Evolutionary conservation across 768 basidiomycete species (phyloP).

Genomic region (Kwoniella sp.): DNA sequence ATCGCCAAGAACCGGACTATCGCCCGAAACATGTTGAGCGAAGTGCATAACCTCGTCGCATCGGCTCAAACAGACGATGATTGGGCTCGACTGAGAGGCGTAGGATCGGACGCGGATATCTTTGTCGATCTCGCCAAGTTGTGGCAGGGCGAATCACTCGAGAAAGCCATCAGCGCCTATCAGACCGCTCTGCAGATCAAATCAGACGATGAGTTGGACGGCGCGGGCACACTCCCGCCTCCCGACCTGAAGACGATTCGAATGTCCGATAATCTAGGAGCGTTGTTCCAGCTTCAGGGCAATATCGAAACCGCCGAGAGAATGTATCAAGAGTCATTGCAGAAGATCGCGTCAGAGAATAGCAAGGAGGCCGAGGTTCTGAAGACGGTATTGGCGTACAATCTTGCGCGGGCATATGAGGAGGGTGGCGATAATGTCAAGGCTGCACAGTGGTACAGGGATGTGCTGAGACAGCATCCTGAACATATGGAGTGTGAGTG

Average conservation of each 20-base stretch:
- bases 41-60: conserved; percentile 47
- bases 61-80: conserved; percentile 63
- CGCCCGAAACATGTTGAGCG: conserved; percentile 80
- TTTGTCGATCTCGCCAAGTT: conserved; percentile 85
- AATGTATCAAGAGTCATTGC: conserved; percentile 51
- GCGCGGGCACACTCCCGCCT: conserved; percentile 35
- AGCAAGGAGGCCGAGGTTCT: conserved; percentile 57
- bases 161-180: conserved; percentile 72
- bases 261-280: conserved; percentile 78
- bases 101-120: conserved; percentile 80
- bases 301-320: conserved; percentile 48
- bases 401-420: conserved; percentile 89
- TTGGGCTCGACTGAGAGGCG: conserved; percentile 59
- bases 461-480: conserved; percentile 83
- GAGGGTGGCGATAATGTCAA: conserved; percentile 71
- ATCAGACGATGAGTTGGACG: conserved; percentile 60
- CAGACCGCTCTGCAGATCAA: conserved; percentile 69
- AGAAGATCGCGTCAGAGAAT: conserved; percentile 33
- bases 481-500: conserved; percentile 91
- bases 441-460: conserved; percentile 84
- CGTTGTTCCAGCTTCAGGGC: conserved; percentile 70
- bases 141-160: conserved; percentile 80
- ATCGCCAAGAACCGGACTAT: conserved; percentile 68
- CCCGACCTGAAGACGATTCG: conserved; percentile 63
- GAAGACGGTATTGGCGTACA: conserved; percentile 83